Percentiles rank a stretch among this genome's conserved stretches.
phyloP scores from a whole-genome alignment of 2,329 filamentous ascomycete species.

The Xylaria sp. region DNA sequence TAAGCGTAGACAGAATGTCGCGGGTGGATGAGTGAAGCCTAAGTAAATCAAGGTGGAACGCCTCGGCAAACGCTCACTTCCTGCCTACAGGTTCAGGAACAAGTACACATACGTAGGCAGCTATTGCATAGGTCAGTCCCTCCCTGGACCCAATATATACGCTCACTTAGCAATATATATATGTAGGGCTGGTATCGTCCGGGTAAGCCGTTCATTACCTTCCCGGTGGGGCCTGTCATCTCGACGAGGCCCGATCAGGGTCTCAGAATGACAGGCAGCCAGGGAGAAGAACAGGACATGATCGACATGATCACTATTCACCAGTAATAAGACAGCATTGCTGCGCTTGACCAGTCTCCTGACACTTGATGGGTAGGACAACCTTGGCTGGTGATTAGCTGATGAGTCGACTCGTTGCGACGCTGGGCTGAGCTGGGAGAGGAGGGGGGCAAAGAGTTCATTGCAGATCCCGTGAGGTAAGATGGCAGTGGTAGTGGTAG shows the following conservation, averaged over 20 bases:
- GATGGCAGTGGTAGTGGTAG: not conserved
- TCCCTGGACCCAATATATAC: not conserved
- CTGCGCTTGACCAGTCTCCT: conserved; percentile 11
- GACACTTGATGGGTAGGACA: conserved; percentile 28
- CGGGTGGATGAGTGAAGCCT: not conserved
- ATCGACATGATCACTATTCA: conserved; percentile 16
- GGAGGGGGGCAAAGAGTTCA: not conserved
- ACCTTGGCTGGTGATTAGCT: conserved; percentile 26
- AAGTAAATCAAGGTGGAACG: not conserved
- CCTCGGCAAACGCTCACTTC: not conserved
- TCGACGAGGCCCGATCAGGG: not conserved
- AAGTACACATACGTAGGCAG: not conserved
- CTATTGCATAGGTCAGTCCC: not conserved
- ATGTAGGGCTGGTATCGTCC: not conserved
- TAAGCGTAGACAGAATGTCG: not conserved
- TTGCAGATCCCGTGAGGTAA: conserved; percentile 3
- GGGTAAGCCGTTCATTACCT: not conserved
- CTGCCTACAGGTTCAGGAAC: not conserved
- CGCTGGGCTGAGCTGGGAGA: conserved; percentile 1
- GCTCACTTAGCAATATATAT: not conserved
- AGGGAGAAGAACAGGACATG: conserved; percentile 15
- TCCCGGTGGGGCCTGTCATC: not conserved
- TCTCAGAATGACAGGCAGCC: conserved; percentile 12
- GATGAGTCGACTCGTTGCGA: conserved; percentile 8
- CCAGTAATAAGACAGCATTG: conserved; percentile 18